Conservation (phyloP, 192 early-diverging fungal genomes). For the Rhizophagus prolifer region DNA sequence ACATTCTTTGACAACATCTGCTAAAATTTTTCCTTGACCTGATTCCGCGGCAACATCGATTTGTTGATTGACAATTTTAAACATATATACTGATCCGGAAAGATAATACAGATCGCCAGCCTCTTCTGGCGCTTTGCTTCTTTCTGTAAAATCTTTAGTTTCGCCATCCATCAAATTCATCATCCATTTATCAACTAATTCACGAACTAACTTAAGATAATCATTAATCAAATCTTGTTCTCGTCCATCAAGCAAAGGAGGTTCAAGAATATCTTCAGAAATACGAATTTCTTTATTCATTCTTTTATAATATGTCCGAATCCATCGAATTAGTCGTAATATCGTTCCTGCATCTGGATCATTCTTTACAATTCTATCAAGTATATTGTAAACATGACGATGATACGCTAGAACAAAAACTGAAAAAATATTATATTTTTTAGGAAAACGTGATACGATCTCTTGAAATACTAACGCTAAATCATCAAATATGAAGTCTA, state of each 20-base stretch:
- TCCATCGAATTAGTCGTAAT: slow-evolving; percentile 81
- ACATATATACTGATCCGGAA: slow-evolving; percentile 82
- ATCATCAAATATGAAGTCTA: slow-evolving; percentile 87
- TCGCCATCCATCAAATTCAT: slow-evolving; percentile 85
- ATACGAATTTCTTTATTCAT: slow-evolving; percentile 88
- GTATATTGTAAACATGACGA: slow-evolving; percentile 79
- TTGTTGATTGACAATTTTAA: slow-evolving; percentile 99
- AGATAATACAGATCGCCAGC: slow-evolving; percentile 82
- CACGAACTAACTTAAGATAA: slow-evolving; percentile 87
- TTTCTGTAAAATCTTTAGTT: slow-evolving; percentile 72
- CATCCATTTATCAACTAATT: slow-evolving; percentile 90
- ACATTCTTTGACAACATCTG: slow-evolving; percentile 82
- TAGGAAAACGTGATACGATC: slow-evolving; percentile 83
- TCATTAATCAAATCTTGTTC: slow-evolving; percentile 88
- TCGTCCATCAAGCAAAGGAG: slow-evolving; percentile 86
- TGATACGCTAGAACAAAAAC: slow-evolving; percentile 96
- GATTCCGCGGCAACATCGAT: slow-evolving; percentile 84
- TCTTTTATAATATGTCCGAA: slow-evolving; percentile 85
- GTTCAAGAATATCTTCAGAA: slow-evolving; percentile 86
- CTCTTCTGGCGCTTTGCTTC: slow-evolving; percentile 70
- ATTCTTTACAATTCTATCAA: slow-evolving; percentile 68
- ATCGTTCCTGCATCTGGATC: slow-evolving; percentile 89
- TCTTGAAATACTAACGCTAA: slow-evolving; percentile 87
- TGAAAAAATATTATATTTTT: slow-evolving; percentile 92
- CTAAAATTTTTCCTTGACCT: slow-evolving; percentile 86